Percentiles rank a stretch among this genome's conserved stretches.
Evolutionary conservation across 768 basidiomycete species (phyloP).

Genomic region (Leccinum uliginosum): DNA sequence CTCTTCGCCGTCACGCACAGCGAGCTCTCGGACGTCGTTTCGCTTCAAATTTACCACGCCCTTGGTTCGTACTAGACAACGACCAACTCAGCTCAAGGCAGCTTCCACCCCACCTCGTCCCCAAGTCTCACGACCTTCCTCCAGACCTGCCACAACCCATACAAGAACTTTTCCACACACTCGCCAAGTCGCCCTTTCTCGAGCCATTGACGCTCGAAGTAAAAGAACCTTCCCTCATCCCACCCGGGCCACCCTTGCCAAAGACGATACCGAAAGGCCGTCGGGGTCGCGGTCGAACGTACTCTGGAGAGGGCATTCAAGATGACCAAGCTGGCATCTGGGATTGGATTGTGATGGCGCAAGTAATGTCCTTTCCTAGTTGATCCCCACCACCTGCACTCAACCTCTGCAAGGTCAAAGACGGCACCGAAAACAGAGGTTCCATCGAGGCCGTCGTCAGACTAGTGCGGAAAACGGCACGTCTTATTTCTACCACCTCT

Average conservation of each 20-base stretch:
- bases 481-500: constrained; percentile 24
- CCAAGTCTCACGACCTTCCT: constrained; percentile 37
- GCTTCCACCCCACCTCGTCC: constrained; percentile 25
- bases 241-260: constrained; percentile 60
- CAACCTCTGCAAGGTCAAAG: constrained; percentile 57
- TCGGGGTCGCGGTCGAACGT: constrained; percentile 63
- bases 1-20: constrained; percentile 15
- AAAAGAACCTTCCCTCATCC: constrained; percentile 43
- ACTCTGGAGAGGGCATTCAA: constrained; percentile 56
- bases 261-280: constrained; percentile 52
- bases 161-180: constrained; percentile 51
- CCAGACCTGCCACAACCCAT: constrained; percentile 48
- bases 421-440: constrained; percentile 77
- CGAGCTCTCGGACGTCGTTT: constrained; percentile 1
- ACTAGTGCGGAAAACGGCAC: constrained; percentile 63
- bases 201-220: constrained; percentile 58
- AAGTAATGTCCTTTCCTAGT: constrained; percentile 39
- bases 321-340: constrained; percentile 59
- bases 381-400: background rate
- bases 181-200: constrained; percentile 62
- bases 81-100: constrained; percentile 22
- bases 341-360: constrained; percentile 73
- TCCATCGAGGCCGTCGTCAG: constrained; percentile 73
- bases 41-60: constrained; percentile 25
- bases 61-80: constrained; percentile 73